phyloP scores from a whole-genome alignment of 2,329 filamentous ascomycete species.

The Xylariaceae sp. region DNA sequence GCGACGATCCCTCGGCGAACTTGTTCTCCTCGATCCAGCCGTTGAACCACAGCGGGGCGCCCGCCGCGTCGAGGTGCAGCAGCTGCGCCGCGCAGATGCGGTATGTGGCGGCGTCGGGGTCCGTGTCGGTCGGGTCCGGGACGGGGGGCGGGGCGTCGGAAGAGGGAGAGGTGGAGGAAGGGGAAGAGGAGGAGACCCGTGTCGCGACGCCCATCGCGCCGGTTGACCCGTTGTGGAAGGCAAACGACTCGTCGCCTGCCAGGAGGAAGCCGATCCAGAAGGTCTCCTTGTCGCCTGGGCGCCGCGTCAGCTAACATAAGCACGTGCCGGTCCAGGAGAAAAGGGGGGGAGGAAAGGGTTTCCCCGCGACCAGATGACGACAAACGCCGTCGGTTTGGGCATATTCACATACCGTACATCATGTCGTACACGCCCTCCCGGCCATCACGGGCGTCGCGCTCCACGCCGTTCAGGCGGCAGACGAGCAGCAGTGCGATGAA shows the following conservation, averaged over 20 bases:
- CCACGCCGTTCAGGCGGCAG: slow-evolving; percentile 31
- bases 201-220: slow-evolving; percentile 25
- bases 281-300: slow-evolving; percentile 36
- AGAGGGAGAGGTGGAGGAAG: too few relatives aligned
- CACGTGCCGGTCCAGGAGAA: too few relatives aligned
- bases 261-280: slow-evolving; percentile 40
- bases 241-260: slow-evolving; percentile 31
- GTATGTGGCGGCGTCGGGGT: slow-evolving; percentile 13
- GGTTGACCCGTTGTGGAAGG: slow-evolving; percentile 32
- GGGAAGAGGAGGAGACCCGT: too few relatives aligned
- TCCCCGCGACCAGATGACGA: too few relatives aligned
- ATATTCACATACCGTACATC: slow-evolving; percentile 29
- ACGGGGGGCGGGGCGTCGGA: too few relatives aligned
- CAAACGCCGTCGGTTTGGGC: too few relatives aligned
- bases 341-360: too few relatives aligned
- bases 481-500: slow-evolving; percentile 34
- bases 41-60: slow-evolving; percentile 37
- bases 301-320: background rate
- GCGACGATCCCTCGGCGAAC: slow-evolving; percentile 23
- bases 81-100: slow-evolving; percentile 35
- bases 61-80: slow-evolving; percentile 31
- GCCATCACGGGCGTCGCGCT: slow-evolving; percentile 30
- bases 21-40: slow-evolving; percentile 35
- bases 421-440: slow-evolving; percentile 34
- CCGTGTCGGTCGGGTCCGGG: background rate